Evolutionary conservation across 2,329 filamentous ascomycete species (phyloP).

Genomic region (Alternaria metachromatica): DNA sequence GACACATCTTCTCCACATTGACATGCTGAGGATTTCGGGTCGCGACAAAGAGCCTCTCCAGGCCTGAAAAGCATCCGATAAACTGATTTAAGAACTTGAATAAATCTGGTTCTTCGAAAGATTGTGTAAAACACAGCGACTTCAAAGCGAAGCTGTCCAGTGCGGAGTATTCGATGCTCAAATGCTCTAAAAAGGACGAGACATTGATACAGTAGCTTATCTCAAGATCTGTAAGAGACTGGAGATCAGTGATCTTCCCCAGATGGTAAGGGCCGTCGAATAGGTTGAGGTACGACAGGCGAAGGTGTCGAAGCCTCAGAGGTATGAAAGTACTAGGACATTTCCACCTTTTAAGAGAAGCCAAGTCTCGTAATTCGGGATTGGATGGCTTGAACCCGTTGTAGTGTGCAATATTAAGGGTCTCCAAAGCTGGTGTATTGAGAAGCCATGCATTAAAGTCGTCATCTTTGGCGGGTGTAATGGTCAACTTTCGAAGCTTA

Average conservation of each 20-base stretch:
- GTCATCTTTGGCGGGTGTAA: neutral
- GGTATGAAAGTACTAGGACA: neutral
- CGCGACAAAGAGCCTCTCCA: neutral
- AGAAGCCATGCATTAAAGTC: neutral
- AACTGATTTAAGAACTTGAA: neutral
- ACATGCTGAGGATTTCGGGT: neutral
- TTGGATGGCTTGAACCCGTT: neutral
- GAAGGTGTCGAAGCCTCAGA: neutral
- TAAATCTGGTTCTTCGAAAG: neutral
- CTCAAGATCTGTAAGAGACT: neutral
- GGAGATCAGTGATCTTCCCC: neutral
- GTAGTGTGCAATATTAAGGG: neutral
- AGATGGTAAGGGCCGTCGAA: neutral
- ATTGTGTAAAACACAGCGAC: neutral
- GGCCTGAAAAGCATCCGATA: neutral
- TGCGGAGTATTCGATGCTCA: neutral
- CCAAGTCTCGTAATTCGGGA: neutral
- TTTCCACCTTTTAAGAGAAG: neutral
- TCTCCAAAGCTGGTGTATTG: neutral
- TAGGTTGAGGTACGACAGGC: neutral
- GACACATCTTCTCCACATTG: neutral
- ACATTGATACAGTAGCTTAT: neutral
- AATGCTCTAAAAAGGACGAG: neutral
- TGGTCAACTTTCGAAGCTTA: neutral
- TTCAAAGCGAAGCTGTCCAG: neutral